Evolutionary conservation across 1,284 basidiomycete species (phyloP).

Genomic region (Boletus sp.): DNA sequence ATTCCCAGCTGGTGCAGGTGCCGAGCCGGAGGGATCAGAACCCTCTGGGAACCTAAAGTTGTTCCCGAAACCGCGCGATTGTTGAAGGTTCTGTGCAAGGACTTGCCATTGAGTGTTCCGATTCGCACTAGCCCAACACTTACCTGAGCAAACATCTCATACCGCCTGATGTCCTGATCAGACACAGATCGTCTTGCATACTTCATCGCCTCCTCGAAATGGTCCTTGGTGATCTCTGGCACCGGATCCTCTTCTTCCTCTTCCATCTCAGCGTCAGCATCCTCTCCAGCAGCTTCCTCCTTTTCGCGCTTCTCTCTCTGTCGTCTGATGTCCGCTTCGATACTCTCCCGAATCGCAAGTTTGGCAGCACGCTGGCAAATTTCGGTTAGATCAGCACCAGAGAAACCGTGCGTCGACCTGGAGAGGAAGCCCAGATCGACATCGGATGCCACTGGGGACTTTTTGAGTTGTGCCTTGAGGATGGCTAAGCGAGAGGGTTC

Average conservation of each 20-base stretch:
- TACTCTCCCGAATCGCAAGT: constrained; percentile 93
- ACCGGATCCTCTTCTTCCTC: constrained; percentile 90
- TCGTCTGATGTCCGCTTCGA: constrained; percentile 88
- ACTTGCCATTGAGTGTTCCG: neutral
- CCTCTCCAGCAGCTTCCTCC: constrained; percentile 61
- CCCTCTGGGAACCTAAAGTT: constrained; percentile 98
- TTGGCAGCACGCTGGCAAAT: constrained; percentile 99
- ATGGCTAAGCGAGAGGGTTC: constrained; percentile 92
- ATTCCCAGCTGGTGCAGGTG: constrained; percentile 62
- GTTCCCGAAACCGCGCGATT: constrained; percentile 85
- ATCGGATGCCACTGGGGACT: constrained; percentile 86
- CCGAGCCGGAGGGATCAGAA: constrained; percentile 50
- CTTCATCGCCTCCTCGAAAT: constrained; percentile 99
- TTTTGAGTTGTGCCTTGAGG: constrained; percentile 89
- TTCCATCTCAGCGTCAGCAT: constrained; percentile 74
- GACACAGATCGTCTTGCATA: constrained; percentile 91
- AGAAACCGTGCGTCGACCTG: constrained; percentile 97
- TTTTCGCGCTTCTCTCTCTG: constrained; percentile 83
- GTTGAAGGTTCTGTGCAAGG: constrained; percentile 73
- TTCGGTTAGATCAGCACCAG: constrained; percentile 98
- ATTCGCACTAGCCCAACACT: constrained; percentile 14
- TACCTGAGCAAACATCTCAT: constrained; percentile 89
- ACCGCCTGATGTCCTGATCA: constrained; percentile 93
- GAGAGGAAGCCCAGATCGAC: constrained; percentile 90
- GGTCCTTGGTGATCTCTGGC: constrained; percentile 91